Evolutionary conservation across 2,329 filamentous ascomycete genomes (phyloP).

Genomic region (Ascosphaera apis): DNA sequence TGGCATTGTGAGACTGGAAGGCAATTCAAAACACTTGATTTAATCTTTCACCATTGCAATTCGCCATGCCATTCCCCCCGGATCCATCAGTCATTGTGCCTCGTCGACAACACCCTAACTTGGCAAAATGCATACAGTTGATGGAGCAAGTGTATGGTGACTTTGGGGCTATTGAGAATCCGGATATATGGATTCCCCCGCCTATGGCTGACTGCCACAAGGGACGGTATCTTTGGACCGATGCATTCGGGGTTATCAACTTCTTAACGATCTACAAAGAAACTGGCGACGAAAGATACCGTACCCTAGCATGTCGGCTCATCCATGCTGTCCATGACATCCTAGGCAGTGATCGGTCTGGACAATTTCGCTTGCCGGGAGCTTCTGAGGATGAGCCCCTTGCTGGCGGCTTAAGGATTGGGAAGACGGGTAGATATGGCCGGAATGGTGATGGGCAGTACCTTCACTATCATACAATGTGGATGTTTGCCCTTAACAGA

Average conservation of each 20-base stretch:
- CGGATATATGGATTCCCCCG: slow-evolving; percentile 21
- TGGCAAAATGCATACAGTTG: slow-evolving; percentile 11
- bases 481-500: slow-evolving; percentile 39
- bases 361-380: slow-evolving; percentile 22
- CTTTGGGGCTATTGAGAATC: slow-evolving; percentile 12
- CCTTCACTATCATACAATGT: slow-evolving; percentile 37
- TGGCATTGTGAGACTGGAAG: no score
- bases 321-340: slow-evolving; percentile 28
- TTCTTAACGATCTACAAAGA: slow-evolving; percentile 31
- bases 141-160: slow-evolving; percentile 20
- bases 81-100: no score
- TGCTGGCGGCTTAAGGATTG: slow-evolving; percentile 33
- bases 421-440: slow-evolving; percentile 27
- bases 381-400: slow-evolving; percentile 30
- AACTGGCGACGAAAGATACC: slow-evolving; percentile 18
- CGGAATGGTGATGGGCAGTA: slow-evolving; percentile 36
- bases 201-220: slow-evolving; percentile 30
- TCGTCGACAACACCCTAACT: not conserved
- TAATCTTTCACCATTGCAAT: no score
- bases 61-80: no score
- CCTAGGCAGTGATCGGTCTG: slow-evolving; percentile 30
- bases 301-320: slow-evolving; percentile 26
- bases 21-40: no score
- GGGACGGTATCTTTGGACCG: slow-evolving; percentile 39
- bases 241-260: slow-evolving; percentile 36